Conservation (phyloP, 805 yeast genomes). For the Suhomyces sp. region DNA sequence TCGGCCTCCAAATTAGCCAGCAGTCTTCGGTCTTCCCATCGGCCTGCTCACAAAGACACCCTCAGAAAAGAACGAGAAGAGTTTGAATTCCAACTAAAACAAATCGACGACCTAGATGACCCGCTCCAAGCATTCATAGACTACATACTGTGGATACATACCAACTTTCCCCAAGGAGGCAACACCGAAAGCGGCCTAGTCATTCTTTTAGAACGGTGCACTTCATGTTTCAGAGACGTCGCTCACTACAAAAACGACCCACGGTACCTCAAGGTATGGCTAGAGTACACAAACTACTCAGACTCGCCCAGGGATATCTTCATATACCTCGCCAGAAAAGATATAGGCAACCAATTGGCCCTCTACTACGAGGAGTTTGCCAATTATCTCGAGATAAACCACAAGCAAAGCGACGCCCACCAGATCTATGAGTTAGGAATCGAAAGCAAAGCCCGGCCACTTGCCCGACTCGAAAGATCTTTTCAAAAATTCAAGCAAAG, state of each 20-base stretch:
- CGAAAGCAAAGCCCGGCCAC: constrained; percentile 62
- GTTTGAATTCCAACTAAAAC: constrained; percentile 50
- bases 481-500: constrained; percentile 47
- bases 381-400: constrained; percentile 50
- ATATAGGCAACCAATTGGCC: constrained; percentile 67
- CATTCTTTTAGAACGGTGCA: constrained; percentile 64
- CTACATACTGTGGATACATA: constrained; percentile 70
- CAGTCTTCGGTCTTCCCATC: constrained; percentile 28
- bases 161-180: constrained; percentile 59
- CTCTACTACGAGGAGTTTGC: constrained; percentile 80
- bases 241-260: constrained; percentile 77
- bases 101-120: constrained; percentile 69
- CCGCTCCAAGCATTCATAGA: constrained; percentile 76
- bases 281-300: constrained; percentile 66
- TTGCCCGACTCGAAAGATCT: constrained; percentile 28
- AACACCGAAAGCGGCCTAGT: constrained; percentile 64
- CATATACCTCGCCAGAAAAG: constrained; percentile 64
- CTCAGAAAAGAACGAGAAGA: constrained; percentile 35
- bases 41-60: constrained; percentile 25
- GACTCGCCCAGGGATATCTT: constrained; percentile 72
- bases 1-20: constrained; percentile 57
- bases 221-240: constrained; percentile 63
- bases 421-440: constrained; percentile 61
- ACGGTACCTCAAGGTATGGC: constrained; percentile 77
- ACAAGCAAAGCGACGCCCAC: constrained; percentile 52